These are phyloP conservation scores for Sclerotinia minor DNA, from an alignment of 2,329 filamentous ascomycete species.

Conservation along the genomic window DNA sequence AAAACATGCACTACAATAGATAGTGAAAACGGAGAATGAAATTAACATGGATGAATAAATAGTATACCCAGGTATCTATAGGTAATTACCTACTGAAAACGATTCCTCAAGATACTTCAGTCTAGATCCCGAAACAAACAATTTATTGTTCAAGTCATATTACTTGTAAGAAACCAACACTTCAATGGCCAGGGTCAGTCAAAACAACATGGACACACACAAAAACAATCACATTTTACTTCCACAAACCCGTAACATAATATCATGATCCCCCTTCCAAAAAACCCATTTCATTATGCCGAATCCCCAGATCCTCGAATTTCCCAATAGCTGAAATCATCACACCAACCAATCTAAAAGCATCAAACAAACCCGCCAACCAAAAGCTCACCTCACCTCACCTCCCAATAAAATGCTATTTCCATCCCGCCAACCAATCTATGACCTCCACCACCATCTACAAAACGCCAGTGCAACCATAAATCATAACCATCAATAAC, in stretches of 20 bases:
- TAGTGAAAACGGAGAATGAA: too few relatives aligned
- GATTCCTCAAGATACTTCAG: too few relatives aligned
- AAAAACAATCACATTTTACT: background rate
- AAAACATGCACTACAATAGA: too few relatives aligned
- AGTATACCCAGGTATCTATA: too few relatives aligned
- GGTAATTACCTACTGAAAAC: too few relatives aligned
- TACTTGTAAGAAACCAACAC: background rate
- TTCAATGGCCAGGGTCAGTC: too few relatives aligned
- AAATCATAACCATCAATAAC: background rate
- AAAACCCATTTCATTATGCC: background rate
- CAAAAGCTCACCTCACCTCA: background rate
- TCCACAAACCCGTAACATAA: background rate
- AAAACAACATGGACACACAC: too few relatives aligned
- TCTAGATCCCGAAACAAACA: too few relatives aligned
- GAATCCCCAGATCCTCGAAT: background rate
- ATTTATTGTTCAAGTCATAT: background rate
- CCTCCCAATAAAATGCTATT: background rate
- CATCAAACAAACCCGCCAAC: background rate
- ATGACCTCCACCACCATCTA: conserved; percentile 5
- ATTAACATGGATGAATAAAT: too few relatives aligned
- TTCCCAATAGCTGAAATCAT: background rate
- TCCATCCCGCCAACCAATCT: background rate
- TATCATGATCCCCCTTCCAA: background rate
- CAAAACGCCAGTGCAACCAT: conserved; percentile 15
- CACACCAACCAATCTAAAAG: background rate